Conservation (phyloP, 164 flowering plant species). For the Magnolia officinalis region DNA sequence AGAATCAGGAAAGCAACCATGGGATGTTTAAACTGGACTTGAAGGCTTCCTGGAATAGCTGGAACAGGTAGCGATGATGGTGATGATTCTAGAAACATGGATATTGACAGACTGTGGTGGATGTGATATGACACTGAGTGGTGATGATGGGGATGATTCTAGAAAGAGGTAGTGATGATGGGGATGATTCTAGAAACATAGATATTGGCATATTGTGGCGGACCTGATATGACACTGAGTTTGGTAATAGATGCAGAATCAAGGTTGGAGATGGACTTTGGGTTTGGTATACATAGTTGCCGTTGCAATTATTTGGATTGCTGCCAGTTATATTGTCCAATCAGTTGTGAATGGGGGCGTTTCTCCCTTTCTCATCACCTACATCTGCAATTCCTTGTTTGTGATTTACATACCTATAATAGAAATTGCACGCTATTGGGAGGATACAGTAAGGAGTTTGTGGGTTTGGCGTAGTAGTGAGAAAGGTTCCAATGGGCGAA, state of each 20-base stretch:
- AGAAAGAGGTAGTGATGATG: neutral
- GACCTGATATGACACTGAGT: neutral
- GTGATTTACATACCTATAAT: slow-evolving; percentile 67
- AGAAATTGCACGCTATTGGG: slow-evolving; percentile 71
- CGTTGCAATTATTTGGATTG: slow-evolving; percentile 86
- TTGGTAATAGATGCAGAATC: slow-evolving; percentile 31
- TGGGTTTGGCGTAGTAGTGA: slow-evolving; percentile 37
- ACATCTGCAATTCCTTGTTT: slow-evolving; percentile 91
- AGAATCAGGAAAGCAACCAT: neutral
- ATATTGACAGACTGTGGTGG: neutral
- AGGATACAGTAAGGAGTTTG: slow-evolving; percentile 51
- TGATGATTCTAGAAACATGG: neutral
- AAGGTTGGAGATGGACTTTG: slow-evolving; percentile 68
- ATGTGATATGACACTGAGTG: neutral
- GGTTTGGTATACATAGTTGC: slow-evolving; percentile 70
- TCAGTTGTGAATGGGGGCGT: slow-evolving; percentile 86
- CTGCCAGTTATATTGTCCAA: slow-evolving; percentile 88
- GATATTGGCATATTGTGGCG: neutral
- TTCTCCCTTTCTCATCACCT: slow-evolving; percentile 87
- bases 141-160: too few species aligned
- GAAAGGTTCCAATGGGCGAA: slow-evolving; percentile 20
- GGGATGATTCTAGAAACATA: neutral
- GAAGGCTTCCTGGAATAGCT: too few species aligned
- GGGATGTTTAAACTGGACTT: too few species aligned
- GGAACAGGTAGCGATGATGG: neutral